These are phyloP conservation scores for Prosopis cineraria DNA, from an alignment of 306 rosid species.

Conservation along the genomic window DNA sequence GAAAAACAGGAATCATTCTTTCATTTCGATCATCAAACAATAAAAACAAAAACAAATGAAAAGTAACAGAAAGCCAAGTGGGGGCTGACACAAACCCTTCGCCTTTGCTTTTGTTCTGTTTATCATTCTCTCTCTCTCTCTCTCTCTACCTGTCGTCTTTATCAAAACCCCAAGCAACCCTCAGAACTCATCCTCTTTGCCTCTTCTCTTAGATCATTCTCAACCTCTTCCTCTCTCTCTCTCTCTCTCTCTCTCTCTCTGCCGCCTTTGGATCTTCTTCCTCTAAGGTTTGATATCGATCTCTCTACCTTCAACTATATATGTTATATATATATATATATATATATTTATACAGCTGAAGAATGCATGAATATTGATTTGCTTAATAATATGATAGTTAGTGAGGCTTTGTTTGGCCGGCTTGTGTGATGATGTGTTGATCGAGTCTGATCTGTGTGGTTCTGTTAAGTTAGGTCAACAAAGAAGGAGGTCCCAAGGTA, in stretches of 20 bases:
- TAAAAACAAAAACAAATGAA: constrained; percentile 56
- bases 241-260: constrained; percentile 32
- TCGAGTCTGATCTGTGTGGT: neutral
- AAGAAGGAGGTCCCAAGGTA: constrained; percentile 42
- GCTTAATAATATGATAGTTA: neutral
- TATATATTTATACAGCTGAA: too few relatives aligned
- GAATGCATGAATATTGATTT: neutral
- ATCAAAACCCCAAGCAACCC: constrained; percentile 75
- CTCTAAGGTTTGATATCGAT: constrained; percentile 40
- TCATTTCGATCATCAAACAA: constrained; percentile 41
- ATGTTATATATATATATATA: neutral
- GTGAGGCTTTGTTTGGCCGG: neutral
- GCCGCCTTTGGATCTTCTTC: constrained; percentile 55
- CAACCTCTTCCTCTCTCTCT: constrained; percentile 30
- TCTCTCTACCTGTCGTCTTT: constrained; percentile 71
- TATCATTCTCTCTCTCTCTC: constrained; percentile 40
- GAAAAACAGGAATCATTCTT: constrained; percentile 51
- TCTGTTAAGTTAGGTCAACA: neutral
- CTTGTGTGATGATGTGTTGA: neutral
- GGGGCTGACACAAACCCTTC: constrained; percentile 37
- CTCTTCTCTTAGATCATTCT: constrained; percentile 1
- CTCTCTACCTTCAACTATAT: constrained; percentile 18
- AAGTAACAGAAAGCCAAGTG: constrained; percentile 36
- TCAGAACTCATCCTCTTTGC: constrained; percentile 42
- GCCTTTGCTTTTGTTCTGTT: constrained; percentile 20